Evolutionary conservation across 129 eudicot genomes (phyloP).

Genomic region (Centaurea solstitialis): DNA sequence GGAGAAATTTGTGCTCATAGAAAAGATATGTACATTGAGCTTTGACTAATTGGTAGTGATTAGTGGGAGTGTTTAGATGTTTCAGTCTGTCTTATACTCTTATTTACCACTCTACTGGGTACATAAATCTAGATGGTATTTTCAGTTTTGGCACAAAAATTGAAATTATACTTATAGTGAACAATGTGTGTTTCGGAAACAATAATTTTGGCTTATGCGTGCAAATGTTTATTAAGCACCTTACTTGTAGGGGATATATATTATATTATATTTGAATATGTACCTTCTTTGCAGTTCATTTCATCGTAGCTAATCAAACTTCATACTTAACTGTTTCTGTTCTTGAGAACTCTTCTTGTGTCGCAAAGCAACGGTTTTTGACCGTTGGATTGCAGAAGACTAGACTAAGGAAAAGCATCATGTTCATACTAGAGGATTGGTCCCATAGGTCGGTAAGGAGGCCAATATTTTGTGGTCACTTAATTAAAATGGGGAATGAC

Average conservation of each 20-base stretch:
- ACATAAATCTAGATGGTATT: slow-evolving; percentile 7
- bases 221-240: neutral
- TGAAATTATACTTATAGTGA: neutral
- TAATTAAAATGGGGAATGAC: neutral
- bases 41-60: neutral
- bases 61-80: neutral
- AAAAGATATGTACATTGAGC: neutral
- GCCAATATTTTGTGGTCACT: neutral
- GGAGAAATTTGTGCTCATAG: neutral
- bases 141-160: neutral
- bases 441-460: neutral
- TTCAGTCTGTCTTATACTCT: neutral
- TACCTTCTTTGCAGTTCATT: neutral
- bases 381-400: neutral
- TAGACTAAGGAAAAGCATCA: neutral
- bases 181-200: slow-evolving; percentile 1
- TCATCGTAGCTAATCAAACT: neutral
- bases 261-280: neutral
- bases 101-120: neutral
- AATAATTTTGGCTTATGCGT: neutral
- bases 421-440: neutral
- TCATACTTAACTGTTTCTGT: neutral
- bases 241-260: neutral
- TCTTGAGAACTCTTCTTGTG: slow-evolving; percentile 8
- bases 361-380: neutral